Conservation (phyloP, 2,329 filamentous ascomycete genomes). For the Phaeoacremonium minimum region DNA sequence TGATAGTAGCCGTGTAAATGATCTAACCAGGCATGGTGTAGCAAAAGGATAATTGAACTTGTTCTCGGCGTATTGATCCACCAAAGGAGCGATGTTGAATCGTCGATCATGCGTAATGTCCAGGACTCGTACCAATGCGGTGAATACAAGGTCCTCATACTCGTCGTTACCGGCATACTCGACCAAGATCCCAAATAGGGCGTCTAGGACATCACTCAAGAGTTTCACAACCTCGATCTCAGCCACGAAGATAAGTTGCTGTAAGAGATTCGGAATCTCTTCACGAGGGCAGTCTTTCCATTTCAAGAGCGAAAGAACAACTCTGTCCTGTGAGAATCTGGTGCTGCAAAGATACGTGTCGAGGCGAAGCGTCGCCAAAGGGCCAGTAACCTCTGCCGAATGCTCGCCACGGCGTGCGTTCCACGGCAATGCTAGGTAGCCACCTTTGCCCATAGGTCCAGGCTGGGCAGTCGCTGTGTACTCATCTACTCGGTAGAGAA, state of each 20-base stretch:
- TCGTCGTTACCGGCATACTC: constrained; percentile 89
- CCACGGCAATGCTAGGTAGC: constrained; percentile 84
- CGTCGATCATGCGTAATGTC: constrained; percentile 92
- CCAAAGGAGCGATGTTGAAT: constrained; percentile 85
- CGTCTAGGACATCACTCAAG: constrained; percentile 81
- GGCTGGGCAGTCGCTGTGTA: constrained; percentile 67
- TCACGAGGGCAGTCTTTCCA: constrained; percentile 76
- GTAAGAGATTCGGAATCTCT: constrained; percentile 69
- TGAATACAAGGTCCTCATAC: constrained; percentile 90
- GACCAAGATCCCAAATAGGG: constrained; percentile 85
- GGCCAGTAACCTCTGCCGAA: constrained; percentile 71
- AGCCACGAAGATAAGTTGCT: constrained; percentile 85
- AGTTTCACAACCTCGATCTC: constrained; percentile 98
- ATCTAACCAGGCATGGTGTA: constrained; percentile 80
- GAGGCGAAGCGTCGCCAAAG: constrained; percentile 73
- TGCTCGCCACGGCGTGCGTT: constrained; percentile 62
- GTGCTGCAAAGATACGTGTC: constrained; percentile 93
- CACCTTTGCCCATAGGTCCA: constrained; percentile 67
- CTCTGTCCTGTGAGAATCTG: constrained; percentile 86
- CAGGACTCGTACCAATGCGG: constrained; percentile 80
- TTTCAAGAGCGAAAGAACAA: constrained; percentile 75
- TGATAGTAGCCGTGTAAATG: constrained; percentile 77
- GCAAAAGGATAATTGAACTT: constrained; percentile 93
- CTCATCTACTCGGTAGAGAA: constrained; percentile 91
- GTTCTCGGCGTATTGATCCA: constrained; percentile 85